Evolutionary conservation across 2,329 filamentous ascomycete species (phyloP), one percentile per base, ranked within the genome.

Genomic region (Arthrobotrys entomopaga): DNA sequence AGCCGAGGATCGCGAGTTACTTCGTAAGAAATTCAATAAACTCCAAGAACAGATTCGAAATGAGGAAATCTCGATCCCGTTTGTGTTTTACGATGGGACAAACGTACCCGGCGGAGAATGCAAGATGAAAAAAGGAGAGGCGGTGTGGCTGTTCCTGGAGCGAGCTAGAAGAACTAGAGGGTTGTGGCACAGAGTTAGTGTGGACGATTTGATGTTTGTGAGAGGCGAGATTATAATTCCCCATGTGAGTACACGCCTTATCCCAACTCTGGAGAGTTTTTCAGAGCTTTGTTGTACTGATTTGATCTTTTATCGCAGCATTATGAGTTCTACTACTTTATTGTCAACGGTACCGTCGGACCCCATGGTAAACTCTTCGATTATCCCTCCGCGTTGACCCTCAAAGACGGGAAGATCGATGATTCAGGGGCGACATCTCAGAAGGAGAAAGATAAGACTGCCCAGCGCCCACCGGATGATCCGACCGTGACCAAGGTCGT

Each of bases 281-380:
- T 13, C 15, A 1, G 16, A 46, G 7, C 8, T 10, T 46, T n/a
- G 11, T 4, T 4, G 11, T 19, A 46, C 15, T 46, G 13, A 46
- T 19, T 19, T 6, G 42, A 46, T 46, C 1, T n/a, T n/a, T 15
- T 15, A 16, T 2, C 61, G 53, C 80, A 98, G 92, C 95, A 99
- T 82, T 97, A 96, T 80, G 94, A 98, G 77, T 93, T 99, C 81
- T 95, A 98, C 81, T 95, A 94, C 83, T 98, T 99, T 82, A 89
- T 97, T 80, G 90, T 96, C 81, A 97, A 98, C 81, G 92, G 90
- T 79, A 91, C 88, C 24, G 82, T 87, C 1, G 91, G 91, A 1
- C 89, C 91, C n/a, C 88, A 91, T 59, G 84, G 84, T 19, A 84
- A 87, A 4, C 84, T 99, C 8, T 98, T 99, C 81, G 86, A 92